A percentile compares a stretch with the other conserved stretches of the same genome.
These are phyloP conservation scores for Solanum gandarillasii DNA, from an alignment of 257 asterid species.

Conservation along the genomic window DNA sequence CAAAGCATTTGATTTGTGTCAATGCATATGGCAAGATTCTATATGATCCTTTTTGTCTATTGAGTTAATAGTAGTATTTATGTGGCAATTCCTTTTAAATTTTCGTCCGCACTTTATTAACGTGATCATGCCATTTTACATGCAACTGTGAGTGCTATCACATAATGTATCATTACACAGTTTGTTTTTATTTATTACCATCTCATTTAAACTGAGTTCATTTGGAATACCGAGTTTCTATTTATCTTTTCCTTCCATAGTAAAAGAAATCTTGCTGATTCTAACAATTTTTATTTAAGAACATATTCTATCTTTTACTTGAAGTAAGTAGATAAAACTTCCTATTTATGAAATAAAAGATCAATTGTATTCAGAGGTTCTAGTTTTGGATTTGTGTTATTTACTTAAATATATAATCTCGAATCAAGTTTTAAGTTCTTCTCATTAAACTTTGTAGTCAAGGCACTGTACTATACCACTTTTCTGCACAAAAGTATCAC, in stretches of 20 bases:
- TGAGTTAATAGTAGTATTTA: not conserved
- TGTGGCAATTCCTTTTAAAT: not conserved
- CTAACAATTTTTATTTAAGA: not conserved
- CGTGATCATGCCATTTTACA: not conserved
- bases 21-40: not conserved
- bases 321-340: not conserved
- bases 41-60: not conserved
- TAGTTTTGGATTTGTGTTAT: not conserved
- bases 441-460: not conserved
- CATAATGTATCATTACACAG: not conserved
- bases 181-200: not conserved
- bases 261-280: not conserved
- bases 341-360: not conserved
- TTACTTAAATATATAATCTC: not conserved
- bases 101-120: not conserved
- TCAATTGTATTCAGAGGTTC: not conserved
- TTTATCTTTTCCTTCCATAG: not conserved
- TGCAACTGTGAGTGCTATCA: not conserved
- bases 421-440: not conserved
- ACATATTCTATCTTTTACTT: not conserved
- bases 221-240: not conserved
- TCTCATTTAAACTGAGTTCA: not conserved
- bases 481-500: not conserved
- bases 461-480: not conserved
- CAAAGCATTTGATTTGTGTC: not conserved